Evolutionary conservation across 345 rosid species (phyloP), one percentile per base, ranked within the genome.

Genomic region (Bruguiera gymnorhiza): DNA sequence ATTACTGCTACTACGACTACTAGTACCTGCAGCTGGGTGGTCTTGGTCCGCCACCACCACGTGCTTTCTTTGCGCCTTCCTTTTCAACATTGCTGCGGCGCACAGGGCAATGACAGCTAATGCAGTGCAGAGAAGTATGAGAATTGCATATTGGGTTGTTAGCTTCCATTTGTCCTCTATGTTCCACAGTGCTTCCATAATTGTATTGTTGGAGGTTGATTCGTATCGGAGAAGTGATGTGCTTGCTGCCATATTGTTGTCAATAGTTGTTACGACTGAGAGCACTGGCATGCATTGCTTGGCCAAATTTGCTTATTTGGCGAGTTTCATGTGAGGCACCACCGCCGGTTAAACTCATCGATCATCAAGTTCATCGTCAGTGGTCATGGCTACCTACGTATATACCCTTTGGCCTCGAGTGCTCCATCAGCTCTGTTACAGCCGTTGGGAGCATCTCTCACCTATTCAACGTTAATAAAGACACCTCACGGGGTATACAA

Each of bases 101-200:
- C 90, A 84, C 19, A 93, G 78, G 6, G 80, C 86, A 8, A 84
- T 61, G 15, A 86, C 77, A 0, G 78, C 83, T 18, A 83, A 43
- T 0, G 86, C 83, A 18, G 76, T 48, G 71, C 84, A 88, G 24
- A 73, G 80, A n/a, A 89, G 72, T 37, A 93, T 64, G 60, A 83
- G 60, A 31, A 83, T 34, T 6, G 92, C 86, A 74, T 79, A 81
- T 57, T 57, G 75, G 1, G 92, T 89, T 4, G 90, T 83, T 52
- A 90, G 77, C 69, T 85, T 87, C 81, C 81, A 83, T 75, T 80
- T 84, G 21, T 90, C 90, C 67, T 90, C 96, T 18, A 86, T 26
- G 63, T 72, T 83, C 93, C 91, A 83, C 72, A 88, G 46, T 34
- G 88, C 96, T 77, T 88, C 97, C 96, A 90, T 90, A 39, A 60